Percentiles rank a stretch among this genome's conserved stretches.
Evolutionary conservation across 2,329 filamentous ascomycete genomes (phyloP).

Genomic region (Arthrocladium fulminans): DNA sequence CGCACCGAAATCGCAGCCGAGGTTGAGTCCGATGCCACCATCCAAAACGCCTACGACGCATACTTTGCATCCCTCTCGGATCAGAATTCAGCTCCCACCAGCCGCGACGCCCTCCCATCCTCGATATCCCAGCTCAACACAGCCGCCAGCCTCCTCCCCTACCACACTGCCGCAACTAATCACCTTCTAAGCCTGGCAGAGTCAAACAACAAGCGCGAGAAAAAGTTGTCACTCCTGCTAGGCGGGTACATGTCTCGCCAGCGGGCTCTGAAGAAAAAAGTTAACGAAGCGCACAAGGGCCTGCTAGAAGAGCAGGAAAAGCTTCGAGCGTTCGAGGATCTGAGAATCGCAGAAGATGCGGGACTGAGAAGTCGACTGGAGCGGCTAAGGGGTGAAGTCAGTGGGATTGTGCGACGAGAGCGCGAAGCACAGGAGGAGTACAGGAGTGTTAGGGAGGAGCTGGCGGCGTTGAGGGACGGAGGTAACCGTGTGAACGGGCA

Average conservation of each 20-base stretch:
- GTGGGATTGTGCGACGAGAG: conserved; percentile 69
- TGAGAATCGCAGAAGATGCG: conserved; percentile 71
- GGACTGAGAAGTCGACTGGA: conserved; percentile 65
- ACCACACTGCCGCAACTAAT: conserved; percentile 69
- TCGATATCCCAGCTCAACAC: conserved; percentile 72
- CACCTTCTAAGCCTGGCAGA: conserved; percentile 66
- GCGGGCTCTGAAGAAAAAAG: conserved; percentile 71
- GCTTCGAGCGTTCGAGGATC: conserved; percentile 62
- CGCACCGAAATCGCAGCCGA: conserved; percentile 68
- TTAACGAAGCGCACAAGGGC: conserved; percentile 62
- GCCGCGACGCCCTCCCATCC: conserved; percentile 53
- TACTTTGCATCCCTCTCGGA: conserved; percentile 36
- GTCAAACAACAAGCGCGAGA: conserved; percentile 78
- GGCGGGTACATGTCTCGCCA: conserved; percentile 85
- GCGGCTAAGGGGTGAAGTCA: conserved; percentile 71
- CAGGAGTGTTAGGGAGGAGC: conserved; percentile 64
- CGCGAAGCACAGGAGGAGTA: conserved; percentile 86
- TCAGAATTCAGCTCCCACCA: conserved; percentile 46
- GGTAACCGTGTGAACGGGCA: conserved; percentile 6
- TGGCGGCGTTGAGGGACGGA: conserved; percentile 47
- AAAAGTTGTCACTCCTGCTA: conserved; percentile 78
- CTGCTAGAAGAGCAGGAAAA: conserved; percentile 65
- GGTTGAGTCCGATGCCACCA: conserved; percentile 39
- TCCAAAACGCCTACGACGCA: conserved; percentile 42
- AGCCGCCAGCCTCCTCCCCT: conserved; percentile 56